These are phyloP conservation scores for Talaromyces sp. DNA, from an alignment of 2,329 filamentous ascomycete genomes.

Conservation along the genomic window DNA sequence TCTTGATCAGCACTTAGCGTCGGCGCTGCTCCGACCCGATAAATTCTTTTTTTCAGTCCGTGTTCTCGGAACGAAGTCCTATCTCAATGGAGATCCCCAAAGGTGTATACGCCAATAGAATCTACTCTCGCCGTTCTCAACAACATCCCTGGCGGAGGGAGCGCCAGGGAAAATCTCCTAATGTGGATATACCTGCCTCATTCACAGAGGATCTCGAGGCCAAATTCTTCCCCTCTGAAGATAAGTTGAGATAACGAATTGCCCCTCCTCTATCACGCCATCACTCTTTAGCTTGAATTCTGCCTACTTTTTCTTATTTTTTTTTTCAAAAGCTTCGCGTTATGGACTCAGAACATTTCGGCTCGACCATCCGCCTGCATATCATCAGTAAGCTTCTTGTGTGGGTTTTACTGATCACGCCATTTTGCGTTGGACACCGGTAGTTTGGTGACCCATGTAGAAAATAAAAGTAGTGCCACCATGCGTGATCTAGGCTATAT, in stretches of 20 bases:
- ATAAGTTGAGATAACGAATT: neutral
- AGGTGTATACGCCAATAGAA: neutral
- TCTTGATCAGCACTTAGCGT: neutral
- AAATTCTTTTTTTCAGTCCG: too few relatives aligned
- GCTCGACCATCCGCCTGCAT: neutral
- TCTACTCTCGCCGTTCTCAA: neutral
- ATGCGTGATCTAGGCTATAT: neutral
- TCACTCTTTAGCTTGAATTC: neutral
- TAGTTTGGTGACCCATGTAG: neutral
- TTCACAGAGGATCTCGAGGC: neutral
- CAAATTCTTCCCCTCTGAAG: neutral
- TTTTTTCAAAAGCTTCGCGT: neutral
- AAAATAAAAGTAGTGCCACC: neutral
- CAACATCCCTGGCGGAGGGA: neutral
- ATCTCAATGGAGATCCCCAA: neutral
- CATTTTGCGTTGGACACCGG: neutral
- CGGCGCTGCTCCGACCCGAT: neutral
- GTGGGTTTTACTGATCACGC: neutral
- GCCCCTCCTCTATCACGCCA: neutral
- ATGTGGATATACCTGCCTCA: neutral
- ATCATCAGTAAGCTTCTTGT: neutral
- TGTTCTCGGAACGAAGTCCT: neutral
- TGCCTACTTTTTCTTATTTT: neutral
- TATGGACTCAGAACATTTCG: neutral
- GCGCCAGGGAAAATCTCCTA: neutral